Percentiles rank a stretch among this genome's conserved stretches.
These are phyloP conservation scores for Chlorella ohadii DNA, from an alignment of 139 green algal species.

Conservation along the genomic window DNA sequence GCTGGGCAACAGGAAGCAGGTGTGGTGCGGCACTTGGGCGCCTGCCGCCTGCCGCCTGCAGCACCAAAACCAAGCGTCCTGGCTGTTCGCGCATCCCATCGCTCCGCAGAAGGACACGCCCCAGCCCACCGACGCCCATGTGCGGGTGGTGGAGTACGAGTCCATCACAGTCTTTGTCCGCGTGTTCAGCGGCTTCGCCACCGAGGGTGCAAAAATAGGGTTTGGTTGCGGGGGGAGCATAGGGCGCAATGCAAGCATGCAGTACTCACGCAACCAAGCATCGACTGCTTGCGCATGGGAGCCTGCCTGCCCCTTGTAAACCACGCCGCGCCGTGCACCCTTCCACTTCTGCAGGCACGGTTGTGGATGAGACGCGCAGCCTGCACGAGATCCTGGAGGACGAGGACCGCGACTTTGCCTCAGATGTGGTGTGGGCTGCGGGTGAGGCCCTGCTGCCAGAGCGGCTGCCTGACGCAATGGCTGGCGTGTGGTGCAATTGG, in stretches of 20 bases:
- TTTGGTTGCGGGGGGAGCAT: neutral
- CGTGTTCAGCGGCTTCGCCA: conserved; percentile 40
- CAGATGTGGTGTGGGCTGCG: neutral
- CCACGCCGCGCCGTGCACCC: no score
- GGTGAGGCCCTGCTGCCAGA: neutral
- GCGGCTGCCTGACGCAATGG: no score
- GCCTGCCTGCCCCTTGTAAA: no score
- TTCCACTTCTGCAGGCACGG: conserved; percentile 9
- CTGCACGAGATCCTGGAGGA: conserved; percentile 22
- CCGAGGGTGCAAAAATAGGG: conserved; percentile 12
- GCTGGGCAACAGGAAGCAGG: no score
- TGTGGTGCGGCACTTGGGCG: no score
- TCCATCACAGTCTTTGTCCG: conserved; percentile 22
- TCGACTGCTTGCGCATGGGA: no score
- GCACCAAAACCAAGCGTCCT: neutral
- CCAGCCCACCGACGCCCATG: conserved; percentile 18
- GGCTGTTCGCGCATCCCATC: no score
- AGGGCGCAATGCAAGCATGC: no score
- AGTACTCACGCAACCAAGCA: no score
- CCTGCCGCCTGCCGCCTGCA: no score
- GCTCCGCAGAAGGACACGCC: conserved; percentile 25
- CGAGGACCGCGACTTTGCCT: conserved; percentile 32
- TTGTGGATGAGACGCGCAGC: conserved; percentile 17
- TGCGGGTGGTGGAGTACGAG: conserved; percentile 15
- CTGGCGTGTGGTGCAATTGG: no score